A percentile compares a stretch with the other conserved stretches of the same genome.
Evolutionary conservation across 441 rosid species (phyloP).

Genomic region (Adansonia grandidieri): DNA sequence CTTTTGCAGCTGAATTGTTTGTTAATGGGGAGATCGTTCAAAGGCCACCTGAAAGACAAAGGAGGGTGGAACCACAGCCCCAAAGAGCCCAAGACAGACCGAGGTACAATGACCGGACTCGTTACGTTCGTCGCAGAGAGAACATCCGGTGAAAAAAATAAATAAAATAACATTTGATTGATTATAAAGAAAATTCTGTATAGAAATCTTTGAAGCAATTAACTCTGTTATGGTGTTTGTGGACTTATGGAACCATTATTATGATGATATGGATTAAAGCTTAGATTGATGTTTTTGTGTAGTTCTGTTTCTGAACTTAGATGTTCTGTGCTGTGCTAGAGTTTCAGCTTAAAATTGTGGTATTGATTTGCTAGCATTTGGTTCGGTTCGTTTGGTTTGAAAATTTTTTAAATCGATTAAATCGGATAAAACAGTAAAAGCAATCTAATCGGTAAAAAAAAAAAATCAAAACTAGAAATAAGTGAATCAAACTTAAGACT

Average conservation of each 20-base stretch:
- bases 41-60: slow-evolving; percentile 90
- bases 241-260: background rate
- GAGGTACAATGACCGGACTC: slow-evolving; percentile 91
- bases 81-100: slow-evolving; percentile 93
- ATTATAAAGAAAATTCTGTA: slow-evolving; percentile 10
- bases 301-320: background rate
- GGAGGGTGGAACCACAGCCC: slow-evolving; percentile 89
- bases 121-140: slow-evolving; percentile 79
- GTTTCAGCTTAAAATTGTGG: background rate
- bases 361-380: background rate
- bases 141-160: slow-evolving; percentile 44
- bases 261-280: background rate
- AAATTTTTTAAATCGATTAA: too few relatives aligned
- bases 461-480: too few relatives aligned
- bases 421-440: too few relatives aligned
- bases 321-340: background rate
- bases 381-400: too few relatives aligned
- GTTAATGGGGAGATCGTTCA: slow-evolving; percentile 96
- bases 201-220: slow-evolving; percentile 20
- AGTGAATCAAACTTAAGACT: too few relatives aligned
- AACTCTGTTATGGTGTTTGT: background rate
- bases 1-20: slow-evolving; percentile 78
- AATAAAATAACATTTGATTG: too few relatives aligned
- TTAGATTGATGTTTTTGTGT: background rate
- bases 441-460: too few relatives aligned